Evolutionary conservation across 2,329 filamentous ascomycete genomes (phyloP).

Genomic region (Akanthomyces muscarius): DNA sequence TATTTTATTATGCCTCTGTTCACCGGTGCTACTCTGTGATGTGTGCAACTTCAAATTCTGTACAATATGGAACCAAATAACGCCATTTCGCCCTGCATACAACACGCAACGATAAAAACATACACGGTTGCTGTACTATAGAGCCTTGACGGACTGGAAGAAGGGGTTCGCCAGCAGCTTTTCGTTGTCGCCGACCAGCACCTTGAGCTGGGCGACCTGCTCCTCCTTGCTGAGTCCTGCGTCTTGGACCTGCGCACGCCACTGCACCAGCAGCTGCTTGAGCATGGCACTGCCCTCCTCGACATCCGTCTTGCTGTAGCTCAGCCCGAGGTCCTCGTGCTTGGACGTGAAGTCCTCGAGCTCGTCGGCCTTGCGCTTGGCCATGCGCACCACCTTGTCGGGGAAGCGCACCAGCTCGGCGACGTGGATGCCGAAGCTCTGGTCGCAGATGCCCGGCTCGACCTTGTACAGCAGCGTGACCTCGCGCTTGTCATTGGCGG

Average conservation of each 20-base stretch:
- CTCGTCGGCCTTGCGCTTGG: slow-evolving; percentile 97
- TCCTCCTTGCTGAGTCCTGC: slow-evolving; percentile 62
- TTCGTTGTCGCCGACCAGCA: slow-evolving; percentile 71
- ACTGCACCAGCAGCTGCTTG: slow-evolving; percentile 76
- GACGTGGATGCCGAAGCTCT: slow-evolving; percentile 97
- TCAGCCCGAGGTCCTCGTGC: slow-evolving; percentile 56
- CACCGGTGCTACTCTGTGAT: not conserved
- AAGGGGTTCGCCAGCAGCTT: slow-evolving; percentile 63
- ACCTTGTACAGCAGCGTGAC: slow-evolving; percentile 97
- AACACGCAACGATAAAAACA: not conserved
- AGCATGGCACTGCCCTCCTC: slow-evolving; percentile 82
- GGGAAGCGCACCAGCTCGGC: slow-evolving; percentile 95
- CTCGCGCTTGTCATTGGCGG: slow-evolving; percentile 58
- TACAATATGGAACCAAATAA: not conserved
- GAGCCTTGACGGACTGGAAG: slow-evolving; percentile 60
- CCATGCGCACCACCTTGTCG: slow-evolving; percentile 96
- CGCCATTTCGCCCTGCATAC: slow-evolving; percentile 8
- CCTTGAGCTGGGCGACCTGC: slow-evolving; percentile 73
- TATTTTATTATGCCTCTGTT: not conserved
- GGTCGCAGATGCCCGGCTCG: slow-evolving; percentile 90
- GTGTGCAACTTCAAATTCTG: not conserved
- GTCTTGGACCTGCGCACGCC: slow-evolving; percentile 72
- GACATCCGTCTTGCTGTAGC: slow-evolving; percentile 78
- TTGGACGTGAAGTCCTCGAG: slow-evolving; percentile 90
- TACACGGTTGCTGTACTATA: slow-evolving; percentile 32